Percentiles rank a stretch among this genome's conserved stretches.
Evolutionary conservation across 495 filamentous ascomycete genomes (phyloP).

Genomic region (Penicillium goetzii): DNA sequence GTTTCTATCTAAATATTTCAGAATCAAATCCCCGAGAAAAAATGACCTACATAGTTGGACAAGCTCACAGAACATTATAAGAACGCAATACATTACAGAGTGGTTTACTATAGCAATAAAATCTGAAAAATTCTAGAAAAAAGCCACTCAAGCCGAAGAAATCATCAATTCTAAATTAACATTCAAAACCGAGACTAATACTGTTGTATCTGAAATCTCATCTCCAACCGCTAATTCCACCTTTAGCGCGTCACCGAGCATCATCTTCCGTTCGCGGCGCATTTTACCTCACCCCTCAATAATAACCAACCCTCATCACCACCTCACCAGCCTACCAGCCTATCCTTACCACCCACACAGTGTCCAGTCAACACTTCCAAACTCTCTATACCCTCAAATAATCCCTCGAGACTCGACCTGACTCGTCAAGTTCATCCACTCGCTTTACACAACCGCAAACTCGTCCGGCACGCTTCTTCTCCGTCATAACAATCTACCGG

Average conservation of each 20-base stretch:
- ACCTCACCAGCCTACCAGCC: background rate
- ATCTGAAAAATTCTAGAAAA: background rate
- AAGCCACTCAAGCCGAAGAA: background rate
- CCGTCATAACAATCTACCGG: too few species aligned
- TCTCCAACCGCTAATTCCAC: background rate
- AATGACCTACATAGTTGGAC: background rate
- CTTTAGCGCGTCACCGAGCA: background rate
- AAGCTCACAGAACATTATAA: background rate
- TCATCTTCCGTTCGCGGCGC: conserved; percentile 2
- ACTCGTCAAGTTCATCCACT: background rate
- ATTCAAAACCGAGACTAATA: background rate
- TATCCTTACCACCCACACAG: conserved; percentile 8
- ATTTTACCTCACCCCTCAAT: background rate
- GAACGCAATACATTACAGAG: background rate
- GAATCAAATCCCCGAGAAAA: background rate
- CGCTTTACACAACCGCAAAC: background rate
- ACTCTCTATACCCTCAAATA: background rate
- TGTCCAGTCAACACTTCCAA: background rate
- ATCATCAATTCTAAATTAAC: background rate
- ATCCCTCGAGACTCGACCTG: background rate
- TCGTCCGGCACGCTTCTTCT: background rate
- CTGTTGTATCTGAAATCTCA: background rate
- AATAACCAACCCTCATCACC: background rate
- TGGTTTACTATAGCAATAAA: background rate
- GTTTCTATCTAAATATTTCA: too few species aligned